A percentile compares a stretch with the other conserved stretches of the same genome.
phyloP scores from a whole-genome alignment of 352 stramenopile species.

The Globisporangium middletonii region DNA sequence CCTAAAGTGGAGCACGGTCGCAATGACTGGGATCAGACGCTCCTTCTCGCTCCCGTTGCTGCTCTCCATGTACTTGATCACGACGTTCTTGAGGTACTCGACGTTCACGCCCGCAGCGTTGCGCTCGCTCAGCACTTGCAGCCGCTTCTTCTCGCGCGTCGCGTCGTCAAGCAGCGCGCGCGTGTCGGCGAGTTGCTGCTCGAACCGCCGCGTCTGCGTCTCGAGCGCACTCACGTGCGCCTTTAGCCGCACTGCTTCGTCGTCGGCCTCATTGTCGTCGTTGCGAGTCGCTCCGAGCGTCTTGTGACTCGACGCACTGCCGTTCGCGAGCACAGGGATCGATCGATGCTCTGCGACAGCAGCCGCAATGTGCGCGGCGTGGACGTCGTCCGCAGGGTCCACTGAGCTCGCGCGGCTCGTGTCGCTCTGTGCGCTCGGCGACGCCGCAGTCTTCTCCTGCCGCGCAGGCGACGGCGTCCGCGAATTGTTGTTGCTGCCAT shows the following conservation, averaged over 20 bases:
- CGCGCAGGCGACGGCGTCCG: slow-evolving; percentile 20
- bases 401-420: slow-evolving; percentile 24
- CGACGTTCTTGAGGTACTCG: slow-evolving; percentile 83
- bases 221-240: slow-evolving; percentile 39
- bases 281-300: too few species aligned
- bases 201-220: slow-evolving; percentile 29
- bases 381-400: slow-evolving; percentile 22
- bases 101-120: slow-evolving; percentile 48
- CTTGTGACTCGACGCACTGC: too few species aligned
- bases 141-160: slow-evolving; percentile 48
- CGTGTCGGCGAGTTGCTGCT: slow-evolving; percentile 58
- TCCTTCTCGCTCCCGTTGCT: slow-evolving; percentile 70
- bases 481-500: slow-evolving; percentile 10
- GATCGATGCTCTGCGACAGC: slow-evolving; percentile 38
- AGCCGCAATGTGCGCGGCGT: slow-evolving; percentile 29
- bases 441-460: slow-evolving; percentile 33
- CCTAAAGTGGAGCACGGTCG: slow-evolving; percentile 66
- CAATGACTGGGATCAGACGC: slow-evolving; percentile 73
- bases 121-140: slow-evolving; percentile 39
- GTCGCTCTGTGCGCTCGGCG: slow-evolving; percentile 29
- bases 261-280: slow-evolving; percentile 3
- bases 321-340: slow-evolving; percentile 26
- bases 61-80: slow-evolving; percentile 83
- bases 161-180: slow-evolving; percentile 38
- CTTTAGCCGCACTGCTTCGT: slow-evolving; percentile 38